These are phyloP conservation scores for Seiridium cupressi DNA, from an alignment of 2,329 filamentous ascomycete species.

Conservation along the genomic window DNA sequence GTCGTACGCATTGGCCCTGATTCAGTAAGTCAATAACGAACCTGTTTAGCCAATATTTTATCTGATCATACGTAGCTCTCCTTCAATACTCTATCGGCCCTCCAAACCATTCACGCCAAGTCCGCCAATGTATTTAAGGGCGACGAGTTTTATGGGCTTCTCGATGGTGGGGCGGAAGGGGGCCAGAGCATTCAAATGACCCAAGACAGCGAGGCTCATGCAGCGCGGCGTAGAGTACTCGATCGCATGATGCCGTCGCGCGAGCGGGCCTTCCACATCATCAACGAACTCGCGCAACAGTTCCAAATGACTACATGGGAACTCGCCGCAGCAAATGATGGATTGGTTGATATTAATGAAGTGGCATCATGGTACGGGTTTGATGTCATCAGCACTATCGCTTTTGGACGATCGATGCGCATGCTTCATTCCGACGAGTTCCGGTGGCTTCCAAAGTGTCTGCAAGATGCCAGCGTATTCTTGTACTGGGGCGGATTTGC, in stretches of 20 bases:
- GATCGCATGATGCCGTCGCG: constrained; percentile 5
- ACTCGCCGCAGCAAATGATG: not conserved
- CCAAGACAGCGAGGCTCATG: not conserved
- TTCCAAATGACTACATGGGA: not conserved
- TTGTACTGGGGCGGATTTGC: constrained; percentile 4
- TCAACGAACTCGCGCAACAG: not conserved
- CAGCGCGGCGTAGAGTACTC: constrained; percentile 2
- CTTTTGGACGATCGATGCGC: not conserved
- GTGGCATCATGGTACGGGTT: constrained; percentile 4
- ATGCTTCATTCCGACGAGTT: not conserved
- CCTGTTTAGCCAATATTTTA: not conserved
- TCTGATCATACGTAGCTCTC: not conserved
- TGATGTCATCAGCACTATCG: constrained; percentile 4
- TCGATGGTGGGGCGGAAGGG: constrained; percentile 5
- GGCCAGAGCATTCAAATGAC: constrained; percentile 6
- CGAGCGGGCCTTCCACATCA: not conserved
- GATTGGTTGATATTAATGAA: constrained; percentile 2
- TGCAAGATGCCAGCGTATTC: constrained; percentile 6
- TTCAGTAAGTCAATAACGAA: not conserved
- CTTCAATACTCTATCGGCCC: constrained; percentile 6
- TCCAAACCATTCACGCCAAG: constrained; percentile 5
- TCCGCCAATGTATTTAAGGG: constrained; percentile 6
- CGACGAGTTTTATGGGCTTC: constrained; percentile 8
- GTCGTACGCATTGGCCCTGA: not conserved
- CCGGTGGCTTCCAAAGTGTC: constrained; percentile 3